Base-by-base conservation (phyloP, 106 monocot species). In the Triglochin maritima region DNA sequence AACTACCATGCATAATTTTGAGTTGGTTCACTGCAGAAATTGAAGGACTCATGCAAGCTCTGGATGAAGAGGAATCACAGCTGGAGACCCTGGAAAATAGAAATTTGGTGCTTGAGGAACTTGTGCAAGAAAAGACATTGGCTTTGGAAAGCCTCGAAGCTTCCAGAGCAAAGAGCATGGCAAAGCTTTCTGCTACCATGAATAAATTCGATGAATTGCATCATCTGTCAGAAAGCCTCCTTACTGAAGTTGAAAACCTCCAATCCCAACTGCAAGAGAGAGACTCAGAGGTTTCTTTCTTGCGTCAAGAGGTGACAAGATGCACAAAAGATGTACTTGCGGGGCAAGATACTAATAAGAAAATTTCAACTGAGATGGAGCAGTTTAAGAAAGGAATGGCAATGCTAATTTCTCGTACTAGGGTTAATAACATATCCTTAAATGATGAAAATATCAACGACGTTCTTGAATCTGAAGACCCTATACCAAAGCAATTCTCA, bases 171-270 rank as follows among this genome's bases (percentile, higher is more conserved):
- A 92, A 88, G 66, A 64, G 80, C 57, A 9, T 82, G 66, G 44
- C 72, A 62, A 98, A 98, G 65, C 88, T 98, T 79, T 86, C 96
- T 64, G 88, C 85, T 70, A 92, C 92, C 29, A 65, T 88, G 45
- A 79, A 16, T 58, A 91, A 88, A 79, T 98, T 98, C 81, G 92
- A 98, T 82, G 96, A 98, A 69, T 84, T 98, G 73, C 88, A 88
- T 81, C 70, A 75, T 44, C 79, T 98, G 42, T 98, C 96, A 49
- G 96, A 92, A 76, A 86, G 58, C 63, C 88, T 98, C 67, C 79
- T 98, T 66, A 70, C 69, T 0, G 96, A 98, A 76, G 71, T 98
- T 57, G 96, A 98, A 79, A 86, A 80, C 59, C 91, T 98, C 62
- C 84, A 98, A 62, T 80, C 72, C 15, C 91, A 92, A 73, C 59